These are phyloP conservation scores for Oryza australiensis DNA, from an alignment of 176 grass and related monocot genomes.

Conservation along the genomic window DNA sequence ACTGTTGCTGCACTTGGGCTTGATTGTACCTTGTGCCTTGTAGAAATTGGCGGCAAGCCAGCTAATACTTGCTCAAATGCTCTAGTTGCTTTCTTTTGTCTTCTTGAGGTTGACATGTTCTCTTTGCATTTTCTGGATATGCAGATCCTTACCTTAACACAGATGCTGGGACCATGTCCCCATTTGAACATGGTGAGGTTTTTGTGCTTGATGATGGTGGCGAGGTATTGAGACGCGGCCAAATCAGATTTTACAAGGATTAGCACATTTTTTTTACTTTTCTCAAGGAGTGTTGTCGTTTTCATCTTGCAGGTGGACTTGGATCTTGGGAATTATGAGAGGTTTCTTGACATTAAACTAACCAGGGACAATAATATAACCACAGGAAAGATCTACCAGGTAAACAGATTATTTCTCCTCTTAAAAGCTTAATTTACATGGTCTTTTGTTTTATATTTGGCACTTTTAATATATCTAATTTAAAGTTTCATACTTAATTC, in stretches of 20 bases:
- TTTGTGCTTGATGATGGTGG: conserved; percentile 76
- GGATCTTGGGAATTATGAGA: conserved; percentile 78
- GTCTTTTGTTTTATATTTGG: neutral
- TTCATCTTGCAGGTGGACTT: conserved; percentile 60
- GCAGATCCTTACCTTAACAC: conserved; percentile 68
- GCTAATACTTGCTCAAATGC: conserved; percentile 35
- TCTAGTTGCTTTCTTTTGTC: conserved; percentile 48
- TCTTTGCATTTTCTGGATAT: conserved; percentile 29
- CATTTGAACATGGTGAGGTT: conserved; percentile 65
- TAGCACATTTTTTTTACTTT: neutral
- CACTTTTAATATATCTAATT: neutral
- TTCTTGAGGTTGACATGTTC: conserved; percentile 39
- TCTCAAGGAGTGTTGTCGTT: conserved; percentile 9
- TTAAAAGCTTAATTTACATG: neutral
- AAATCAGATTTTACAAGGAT: conserved; percentile 6
- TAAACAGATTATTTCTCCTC: neutral
- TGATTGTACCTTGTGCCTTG: conserved; percentile 42
- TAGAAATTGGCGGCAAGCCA: conserved; percentile 56
- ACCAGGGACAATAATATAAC: conserved; percentile 80
- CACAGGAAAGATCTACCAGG: conserved; percentile 81
- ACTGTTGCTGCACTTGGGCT: conserved; percentile 33
- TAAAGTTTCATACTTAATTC: neutral
- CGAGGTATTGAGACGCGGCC: conserved; percentile 43
- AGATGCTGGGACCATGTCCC: conserved; percentile 71
- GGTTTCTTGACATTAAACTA: conserved; percentile 74